Evolutionary conservation across 768 basidiomycete species (phyloP).

Genomic region (Udeniomyces megalosporus): DNA sequence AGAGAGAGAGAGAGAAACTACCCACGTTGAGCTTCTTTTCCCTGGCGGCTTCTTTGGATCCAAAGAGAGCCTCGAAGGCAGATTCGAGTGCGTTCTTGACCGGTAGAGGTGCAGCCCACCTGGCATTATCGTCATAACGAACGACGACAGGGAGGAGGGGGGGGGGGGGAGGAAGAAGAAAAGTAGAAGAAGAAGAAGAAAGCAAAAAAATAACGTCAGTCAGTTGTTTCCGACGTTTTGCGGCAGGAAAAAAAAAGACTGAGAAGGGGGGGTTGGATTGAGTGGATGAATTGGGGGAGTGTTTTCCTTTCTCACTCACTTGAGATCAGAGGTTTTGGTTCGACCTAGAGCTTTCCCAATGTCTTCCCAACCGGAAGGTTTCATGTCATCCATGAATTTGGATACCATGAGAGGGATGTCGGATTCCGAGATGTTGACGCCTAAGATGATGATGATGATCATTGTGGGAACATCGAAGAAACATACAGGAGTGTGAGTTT

Average conservation of each 20-base stretch:
- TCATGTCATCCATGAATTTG: constrained; percentile 25
- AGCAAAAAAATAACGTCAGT: background rate
- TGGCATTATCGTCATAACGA: constrained; percentile 40
- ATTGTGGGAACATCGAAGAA: background rate
- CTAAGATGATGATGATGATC: constrained; percentile 35
- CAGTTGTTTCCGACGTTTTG: no score
- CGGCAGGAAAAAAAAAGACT: no score
- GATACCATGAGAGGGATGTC: constrained; percentile 45
- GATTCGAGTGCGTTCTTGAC: constrained; percentile 66
- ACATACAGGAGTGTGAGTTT: background rate
- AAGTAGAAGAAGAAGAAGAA: background rate
- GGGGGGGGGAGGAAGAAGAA: background rate
- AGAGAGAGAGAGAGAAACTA: no score
- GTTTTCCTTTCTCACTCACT: background rate
- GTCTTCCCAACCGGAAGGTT: constrained; percentile 36
- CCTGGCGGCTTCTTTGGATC: constrained; percentile 50
- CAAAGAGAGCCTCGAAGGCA: constrained; percentile 51
- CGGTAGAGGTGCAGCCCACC: constrained; percentile 72
- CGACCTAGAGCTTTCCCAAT: constrained; percentile 28
- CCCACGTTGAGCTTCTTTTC: constrained; percentile 34
- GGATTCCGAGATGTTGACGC: constrained; percentile 55
- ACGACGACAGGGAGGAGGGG: background rate
- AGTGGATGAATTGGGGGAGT: no score
- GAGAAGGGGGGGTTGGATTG: no score
- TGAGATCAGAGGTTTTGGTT: constrained; percentile 17